Evolutionary conservation across 2,329 filamentous ascomycete genomes (phyloP).

Genomic region (Trichophyton rubrum): DNA sequence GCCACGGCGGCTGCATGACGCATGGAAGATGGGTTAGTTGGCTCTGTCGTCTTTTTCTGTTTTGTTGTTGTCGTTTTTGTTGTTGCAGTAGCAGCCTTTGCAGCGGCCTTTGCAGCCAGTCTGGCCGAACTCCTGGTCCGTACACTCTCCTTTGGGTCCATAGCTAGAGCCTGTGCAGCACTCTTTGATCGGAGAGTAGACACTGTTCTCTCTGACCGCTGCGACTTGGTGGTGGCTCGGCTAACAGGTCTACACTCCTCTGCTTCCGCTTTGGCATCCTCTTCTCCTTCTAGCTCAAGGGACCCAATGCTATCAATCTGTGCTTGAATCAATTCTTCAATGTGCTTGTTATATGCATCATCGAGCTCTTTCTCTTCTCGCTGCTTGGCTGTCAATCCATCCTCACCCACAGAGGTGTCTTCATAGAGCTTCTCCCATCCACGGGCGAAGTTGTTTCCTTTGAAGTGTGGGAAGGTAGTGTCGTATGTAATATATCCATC

Average conservation of each 20-base stretch:
- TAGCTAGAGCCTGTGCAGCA: slow-evolving; percentile 30
- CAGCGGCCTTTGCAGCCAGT: slow-evolving; percentile 19
- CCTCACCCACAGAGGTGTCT: slow-evolving; percentile 35
- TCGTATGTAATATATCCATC: slow-evolving; percentile 37
- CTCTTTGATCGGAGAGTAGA: slow-evolving; percentile 31
- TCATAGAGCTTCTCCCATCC: slow-evolving; percentile 40
- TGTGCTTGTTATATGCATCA: slow-evolving; percentile 49
- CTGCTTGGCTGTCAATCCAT: slow-evolving; percentile 54
- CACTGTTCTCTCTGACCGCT: slow-evolving; percentile 15
- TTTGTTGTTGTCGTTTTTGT: slow-evolving; percentile 19
- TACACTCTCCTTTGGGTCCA: slow-evolving; percentile 20
- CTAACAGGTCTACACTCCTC: background rate
- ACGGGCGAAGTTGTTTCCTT: slow-evolving; percentile 41
- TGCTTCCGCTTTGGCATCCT: too few species aligned
- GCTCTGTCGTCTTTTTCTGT: slow-evolving; percentile 29
- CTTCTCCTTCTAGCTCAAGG: slow-evolving; percentile 33
- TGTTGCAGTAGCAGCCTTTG: slow-evolving; percentile 14
- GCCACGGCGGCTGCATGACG: slow-evolving; percentile 51
- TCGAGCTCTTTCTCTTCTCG: slow-evolving; percentile 55
- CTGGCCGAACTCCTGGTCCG: slow-evolving; percentile 18
- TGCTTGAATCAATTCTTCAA: slow-evolving; percentile 55
- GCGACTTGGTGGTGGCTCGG: slow-evolving; percentile 21
- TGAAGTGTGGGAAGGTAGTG: slow-evolving; percentile 41
- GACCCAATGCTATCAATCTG: slow-evolving; percentile 53
- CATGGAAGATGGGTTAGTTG: slow-evolving; percentile 40